phyloP scores from a whole-genome alignment of 805 yeast genomes.

The Pichia paraexigua region DNA sequence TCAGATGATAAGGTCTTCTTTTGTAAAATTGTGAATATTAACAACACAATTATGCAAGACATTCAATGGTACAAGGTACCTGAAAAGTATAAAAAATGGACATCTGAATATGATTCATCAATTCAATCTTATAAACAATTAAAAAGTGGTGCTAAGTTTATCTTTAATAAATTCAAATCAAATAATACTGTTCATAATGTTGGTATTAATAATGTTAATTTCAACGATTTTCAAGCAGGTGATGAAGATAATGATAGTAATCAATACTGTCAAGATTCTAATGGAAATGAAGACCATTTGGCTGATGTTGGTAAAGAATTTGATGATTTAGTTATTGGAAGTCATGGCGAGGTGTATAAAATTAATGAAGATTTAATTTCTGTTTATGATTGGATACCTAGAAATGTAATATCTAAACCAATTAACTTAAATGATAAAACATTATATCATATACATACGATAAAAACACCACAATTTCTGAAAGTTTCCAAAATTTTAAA shows the following conservation, averaged over 20 bases:
- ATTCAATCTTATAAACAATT: conserved; percentile 2
- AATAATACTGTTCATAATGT: neutral
- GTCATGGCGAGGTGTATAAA: conserved; percentile 29
- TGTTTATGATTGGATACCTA: conserved; percentile 35
- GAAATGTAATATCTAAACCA: neutral
- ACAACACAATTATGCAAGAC: neutral
- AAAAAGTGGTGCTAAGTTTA: conserved; percentile 2
- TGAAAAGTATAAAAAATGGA: neutral
- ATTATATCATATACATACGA: neutral
- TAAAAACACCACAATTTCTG: neutral
- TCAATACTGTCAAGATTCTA: too few species aligned
- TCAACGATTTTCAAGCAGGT: neutral
- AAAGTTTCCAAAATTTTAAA: neutral
- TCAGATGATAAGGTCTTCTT: neutral
- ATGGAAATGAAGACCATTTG: neutral
- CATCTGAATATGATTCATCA: neutral
- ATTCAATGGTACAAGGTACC: neutral
- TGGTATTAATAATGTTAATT: neutral
- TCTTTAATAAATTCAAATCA: neutral
- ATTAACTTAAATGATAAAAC: neutral
- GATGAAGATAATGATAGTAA: neutral
- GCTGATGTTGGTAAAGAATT: neutral
- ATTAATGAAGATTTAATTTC: conserved; percentile 25
- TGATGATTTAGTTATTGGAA: neutral
- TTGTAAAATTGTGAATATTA: neutral